Base-by-base conservation (phyloP, 805 yeast genomes). In the Zygoascus biomembranicola region DNA sequence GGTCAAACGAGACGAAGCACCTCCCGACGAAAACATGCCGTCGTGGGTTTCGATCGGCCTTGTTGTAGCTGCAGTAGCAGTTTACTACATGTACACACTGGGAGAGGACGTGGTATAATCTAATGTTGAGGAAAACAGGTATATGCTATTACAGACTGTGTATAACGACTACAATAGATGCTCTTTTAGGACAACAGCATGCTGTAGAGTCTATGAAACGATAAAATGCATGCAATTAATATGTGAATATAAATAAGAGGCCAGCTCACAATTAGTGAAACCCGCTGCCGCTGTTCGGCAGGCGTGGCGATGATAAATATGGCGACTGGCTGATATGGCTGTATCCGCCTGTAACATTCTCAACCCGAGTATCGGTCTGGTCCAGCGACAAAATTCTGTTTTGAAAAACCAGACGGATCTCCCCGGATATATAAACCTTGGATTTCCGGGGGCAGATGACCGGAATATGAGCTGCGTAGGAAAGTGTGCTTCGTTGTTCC, bases 381-480 rank as follows among this genome's bases (percentile, higher is more conserved):
- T 42, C 18, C 32, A 44, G 35, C 32, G 35, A 26, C 9, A 26
- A n/a, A 2, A 11, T 14, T 13, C 61, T n/a, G 51, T 61, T 66
- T 49, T 65, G 66, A 52, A 67, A 67, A 19, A 65, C 69, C 10
- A 68, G 52, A 26, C 69, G 55, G 28, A 68, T 35, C 11, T 59
- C 58, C 6, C 66, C 65, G 49, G 60, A 57, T 5, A 67, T 43
- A 49, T 66, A 67, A 45, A 55, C 56, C 41, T 53, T 57, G n/a
- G 58, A 58, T 16, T 44, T 39, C 28, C 56, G 44, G 14, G 66
- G 61, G 31, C 67, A 58, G 18, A 52, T 62, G 5, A 67, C 56
- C 46, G 62, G 69, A 19, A 67, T 32, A 49, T 67, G 71, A 9
- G 62, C 57, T 4, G 69, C 71, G 50, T 65, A 63, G 41, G 62